phyloP scores from a whole-genome alignment of 768 basidiomycete genomes.

The Pleurotus giganteus region DNA sequence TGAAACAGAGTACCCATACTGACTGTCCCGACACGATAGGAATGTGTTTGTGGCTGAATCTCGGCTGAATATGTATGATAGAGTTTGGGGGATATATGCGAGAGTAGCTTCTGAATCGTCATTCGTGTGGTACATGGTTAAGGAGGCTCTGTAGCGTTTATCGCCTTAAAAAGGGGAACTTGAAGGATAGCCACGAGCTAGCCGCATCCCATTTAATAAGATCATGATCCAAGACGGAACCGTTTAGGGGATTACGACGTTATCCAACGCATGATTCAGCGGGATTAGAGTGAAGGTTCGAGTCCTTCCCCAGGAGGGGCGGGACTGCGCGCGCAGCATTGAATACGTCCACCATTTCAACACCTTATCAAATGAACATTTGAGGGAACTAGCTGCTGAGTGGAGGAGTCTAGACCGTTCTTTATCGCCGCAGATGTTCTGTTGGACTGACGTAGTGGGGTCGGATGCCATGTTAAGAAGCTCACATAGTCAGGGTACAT shows the following conservation, averaged over 20 bases:
- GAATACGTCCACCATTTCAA: neutral
- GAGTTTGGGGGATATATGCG: conserved; percentile 4
- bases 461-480: neutral
- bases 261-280: neutral
- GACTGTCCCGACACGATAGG: conserved; percentile 1
- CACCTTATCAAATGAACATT: neutral
- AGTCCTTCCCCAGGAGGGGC: neutral
- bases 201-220: neutral
- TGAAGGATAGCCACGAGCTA: neutral
- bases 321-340: conserved; percentile 1
- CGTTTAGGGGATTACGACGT: neutral
- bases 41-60: conserved; percentile 8
- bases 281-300: conserved; percentile 10
- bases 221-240: neutral
- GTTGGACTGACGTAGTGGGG: neutral
- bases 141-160: conserved; percentile 1
- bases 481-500: neutral
- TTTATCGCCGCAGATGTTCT: neutral
- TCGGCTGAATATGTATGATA: conserved; percentile 8
- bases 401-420: neutral
- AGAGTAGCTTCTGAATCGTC: conserved; percentile 7
- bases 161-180: neutral
- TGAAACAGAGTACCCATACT: neutral
- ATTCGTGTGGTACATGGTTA: conserved; percentile 2
- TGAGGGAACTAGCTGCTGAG: neutral